phyloP scores from a whole-genome alignment of 257 asterid species.

The Cordia subcordata region DNA sequence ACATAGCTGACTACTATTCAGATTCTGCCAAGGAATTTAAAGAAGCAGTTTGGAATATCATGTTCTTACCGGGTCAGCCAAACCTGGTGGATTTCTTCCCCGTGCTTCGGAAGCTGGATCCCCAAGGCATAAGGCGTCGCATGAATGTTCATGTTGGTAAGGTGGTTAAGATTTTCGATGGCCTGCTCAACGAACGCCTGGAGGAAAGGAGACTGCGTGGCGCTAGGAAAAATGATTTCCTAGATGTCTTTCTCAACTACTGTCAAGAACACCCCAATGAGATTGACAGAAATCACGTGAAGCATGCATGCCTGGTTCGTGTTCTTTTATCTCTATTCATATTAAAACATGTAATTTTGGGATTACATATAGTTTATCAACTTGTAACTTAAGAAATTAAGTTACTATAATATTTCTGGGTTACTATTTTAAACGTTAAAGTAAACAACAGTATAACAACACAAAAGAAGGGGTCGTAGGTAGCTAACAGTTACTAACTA shows the following conservation, averaged over 20 bases:
- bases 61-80: conserved; percentile 58
- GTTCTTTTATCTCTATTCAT: not conserved
- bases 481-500: no score
- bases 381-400: no score
- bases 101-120: conserved; percentile 39
- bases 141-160: conserved; percentile 29
- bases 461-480: no score
- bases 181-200: conserved; percentile 34
- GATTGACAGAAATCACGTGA: conserved; percentile 52
- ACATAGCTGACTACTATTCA: conserved; percentile 36
- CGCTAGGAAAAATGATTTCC: conserved; percentile 24
- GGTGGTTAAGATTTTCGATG: conserved; percentile 30
- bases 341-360: no score
- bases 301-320: conserved; percentile 60
- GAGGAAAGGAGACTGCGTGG: conserved; percentile 9
- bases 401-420: no score
- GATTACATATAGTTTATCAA: no score
- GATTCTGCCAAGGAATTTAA: conserved; percentile 57
- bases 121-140: conserved; percentile 55
- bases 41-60: conserved; percentile 40
- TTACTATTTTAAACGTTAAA: no score
- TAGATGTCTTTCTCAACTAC: conserved; percentile 21
- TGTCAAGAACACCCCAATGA: conserved; percentile 46
- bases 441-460: no score
- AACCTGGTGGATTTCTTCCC: conserved; percentile 63